Evolutionary conservation across 2,329 filamentous ascomycete species (phyloP).

Genomic region (Huntiella omanensis): DNA sequence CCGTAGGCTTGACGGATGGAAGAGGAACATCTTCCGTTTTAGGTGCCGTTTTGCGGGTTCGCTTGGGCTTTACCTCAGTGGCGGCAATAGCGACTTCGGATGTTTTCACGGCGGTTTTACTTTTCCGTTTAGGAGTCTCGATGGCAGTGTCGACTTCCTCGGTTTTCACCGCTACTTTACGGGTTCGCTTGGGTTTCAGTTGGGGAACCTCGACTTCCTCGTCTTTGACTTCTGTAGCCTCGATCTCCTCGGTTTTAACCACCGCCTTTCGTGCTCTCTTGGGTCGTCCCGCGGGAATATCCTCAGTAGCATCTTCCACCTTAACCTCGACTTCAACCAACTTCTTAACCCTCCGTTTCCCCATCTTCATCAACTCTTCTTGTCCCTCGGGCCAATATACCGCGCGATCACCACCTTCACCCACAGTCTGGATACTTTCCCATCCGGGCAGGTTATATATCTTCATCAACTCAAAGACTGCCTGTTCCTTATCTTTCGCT

Average conservation of each 20-base stretch:
- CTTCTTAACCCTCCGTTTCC: slow-evolving; percentile 45
- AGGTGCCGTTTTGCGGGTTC: too few species aligned
- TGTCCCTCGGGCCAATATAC: slow-evolving; percentile 58
- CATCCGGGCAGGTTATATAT: slow-evolving; percentile 69
- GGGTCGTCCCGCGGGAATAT: neutral
- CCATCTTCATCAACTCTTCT: slow-evolving; percentile 76
- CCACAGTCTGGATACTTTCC: slow-evolving; percentile 54
- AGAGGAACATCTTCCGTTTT: too few species aligned
- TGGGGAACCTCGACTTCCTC: neutral
- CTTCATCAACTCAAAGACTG: slow-evolving; percentile 84
- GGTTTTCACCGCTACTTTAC: too few species aligned
- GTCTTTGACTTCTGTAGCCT: neutral
- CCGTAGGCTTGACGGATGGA: too few species aligned
- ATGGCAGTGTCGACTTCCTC: neutral
- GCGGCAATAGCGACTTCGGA: too few species aligned
- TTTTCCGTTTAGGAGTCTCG: neutral
- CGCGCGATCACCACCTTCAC: slow-evolving; percentile 19
- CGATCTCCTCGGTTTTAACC: neutral
- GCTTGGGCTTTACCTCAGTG: too few species aligned
- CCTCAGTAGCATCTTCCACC: slow-evolving; percentile 12
- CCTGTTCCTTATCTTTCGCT: slow-evolving; percentile 94
- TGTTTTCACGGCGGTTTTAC: too few species aligned
- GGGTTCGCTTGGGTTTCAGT: too few species aligned
- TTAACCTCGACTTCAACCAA: slow-evolving; percentile 17
- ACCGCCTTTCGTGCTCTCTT: neutral